Conservation (phyloP, 495 filamentous ascomycete genomes). For the Talaromyces wortmannii region DNA sequence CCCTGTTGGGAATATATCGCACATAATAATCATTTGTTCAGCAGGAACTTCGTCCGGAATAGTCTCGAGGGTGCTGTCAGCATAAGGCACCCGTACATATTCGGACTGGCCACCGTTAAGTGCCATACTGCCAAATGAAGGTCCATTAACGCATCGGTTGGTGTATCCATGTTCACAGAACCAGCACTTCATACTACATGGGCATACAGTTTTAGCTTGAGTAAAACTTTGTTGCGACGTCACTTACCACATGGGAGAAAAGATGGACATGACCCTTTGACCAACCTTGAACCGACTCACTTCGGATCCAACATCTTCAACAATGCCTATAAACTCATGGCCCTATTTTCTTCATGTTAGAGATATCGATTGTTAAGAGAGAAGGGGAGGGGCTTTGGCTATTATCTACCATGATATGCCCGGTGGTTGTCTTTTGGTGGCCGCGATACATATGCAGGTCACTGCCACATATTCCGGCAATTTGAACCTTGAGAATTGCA, state of each 20-base stretch:
- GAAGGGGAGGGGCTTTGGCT: not conserved
- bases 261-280: constrained; percentile 42
- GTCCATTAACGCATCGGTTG: constrained; percentile 55
- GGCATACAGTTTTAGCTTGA: not conserved
- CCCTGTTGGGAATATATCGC: constrained; percentile 5
- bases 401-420: constrained; percentile 59
- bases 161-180: constrained; percentile 48
- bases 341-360: constrained; percentile 5
- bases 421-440: constrained; percentile 42
- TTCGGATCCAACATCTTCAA: constrained; percentile 10
- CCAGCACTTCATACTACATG: not conserved
- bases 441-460: constrained; percentile 22
- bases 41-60: constrained; percentile 3
- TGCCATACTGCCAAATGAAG: constrained; percentile 52
- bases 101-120: constrained; percentile 4
- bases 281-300: constrained; percentile 55
- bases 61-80: constrained; percentile 1
- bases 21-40: constrained; percentile 1
- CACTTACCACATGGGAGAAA: constrained; percentile 1
- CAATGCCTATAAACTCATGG: constrained; percentile 21
- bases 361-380: not conserved
- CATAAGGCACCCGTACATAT: constrained; percentile 5
- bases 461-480: constrained; percentile 11
- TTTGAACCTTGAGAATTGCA: constrained; percentile 3
- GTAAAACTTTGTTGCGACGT: not conserved